Evolutionary conservation across 1,284 basidiomycete genomes (phyloP).

Genomic region (Rhodotorula sp.): DNA sequence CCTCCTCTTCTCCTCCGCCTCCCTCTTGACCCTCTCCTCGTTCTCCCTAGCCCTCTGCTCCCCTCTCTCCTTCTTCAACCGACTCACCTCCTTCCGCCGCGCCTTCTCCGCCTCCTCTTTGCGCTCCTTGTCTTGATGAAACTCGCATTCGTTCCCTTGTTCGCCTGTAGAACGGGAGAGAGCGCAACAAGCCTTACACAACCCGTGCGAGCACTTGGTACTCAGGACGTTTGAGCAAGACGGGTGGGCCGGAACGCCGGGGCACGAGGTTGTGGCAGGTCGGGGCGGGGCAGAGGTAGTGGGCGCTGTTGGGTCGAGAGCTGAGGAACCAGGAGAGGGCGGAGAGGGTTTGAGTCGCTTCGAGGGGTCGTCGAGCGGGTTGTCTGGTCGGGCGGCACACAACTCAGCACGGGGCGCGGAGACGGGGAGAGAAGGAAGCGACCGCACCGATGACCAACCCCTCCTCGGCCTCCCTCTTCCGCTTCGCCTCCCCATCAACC

Average conservation of each 20-base stretch:
- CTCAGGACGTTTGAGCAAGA: conserved; percentile 43
- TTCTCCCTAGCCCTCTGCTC: neutral
- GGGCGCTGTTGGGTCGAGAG: conserved; percentile 1
- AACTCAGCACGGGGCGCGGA: neutral
- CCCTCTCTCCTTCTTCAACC: conserved; percentile 34
- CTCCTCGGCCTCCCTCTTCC: conserved; percentile 23
- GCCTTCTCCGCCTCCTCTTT: conserved; percentile 46
- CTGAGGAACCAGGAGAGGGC: neutral
- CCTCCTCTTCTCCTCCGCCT: neutral
- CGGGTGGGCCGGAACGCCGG: neutral
- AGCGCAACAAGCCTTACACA: conserved; percentile 17
- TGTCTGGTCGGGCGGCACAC: neutral
- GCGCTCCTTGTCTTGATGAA: conserved; percentile 51
- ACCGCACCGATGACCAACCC: conserved; percentile 16
- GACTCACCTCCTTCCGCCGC: conserved; percentile 45
- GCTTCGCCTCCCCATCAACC: conserved; percentile 23
- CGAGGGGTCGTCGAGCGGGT: neutral
- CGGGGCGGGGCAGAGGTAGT: neutral
- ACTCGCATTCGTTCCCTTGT: conserved; percentile 48
- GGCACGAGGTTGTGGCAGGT: neutral
- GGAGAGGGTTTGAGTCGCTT: conserved; percentile 16
- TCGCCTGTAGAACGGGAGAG: conserved; percentile 15
- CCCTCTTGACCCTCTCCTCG: neutral
- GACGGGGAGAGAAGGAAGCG: neutral
- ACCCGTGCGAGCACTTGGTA: conserved; percentile 41